Percentiles rank a stretch among this genome's conserved stretches.
Evolutionary conservation across 352 stramenopile species (phyloP).

Genomic region (Pythium aristosporum): DNA sequence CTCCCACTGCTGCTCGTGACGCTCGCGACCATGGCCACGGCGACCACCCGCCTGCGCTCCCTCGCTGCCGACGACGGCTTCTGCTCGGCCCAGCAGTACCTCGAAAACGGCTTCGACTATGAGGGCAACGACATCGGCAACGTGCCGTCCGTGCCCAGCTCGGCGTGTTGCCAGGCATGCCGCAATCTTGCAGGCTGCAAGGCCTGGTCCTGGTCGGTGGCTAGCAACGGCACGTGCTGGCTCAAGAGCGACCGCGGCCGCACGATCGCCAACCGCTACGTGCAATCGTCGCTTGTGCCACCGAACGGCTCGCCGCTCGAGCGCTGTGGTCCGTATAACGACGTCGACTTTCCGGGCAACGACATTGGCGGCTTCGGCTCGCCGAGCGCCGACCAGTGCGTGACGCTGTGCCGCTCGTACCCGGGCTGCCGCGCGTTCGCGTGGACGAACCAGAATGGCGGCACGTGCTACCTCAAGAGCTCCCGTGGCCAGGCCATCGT

Average conservation of each 20-base stretch:
- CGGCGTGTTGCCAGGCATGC: slow-evolving; percentile 37
- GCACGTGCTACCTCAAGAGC: slow-evolving; percentile 60
- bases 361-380: slow-evolving; percentile 23
- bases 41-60: background rate
- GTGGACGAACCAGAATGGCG: slow-evolving; percentile 49
- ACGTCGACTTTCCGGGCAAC: slow-evolving; percentile 32
- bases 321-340: slow-evolving; percentile 1
- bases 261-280: slow-evolving; percentile 8
- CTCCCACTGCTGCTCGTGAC: background rate
- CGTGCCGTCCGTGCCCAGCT: slow-evolving; percentile 6
- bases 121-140: slow-evolving; percentile 28
- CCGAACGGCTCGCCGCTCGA: slow-evolving; percentile 2
- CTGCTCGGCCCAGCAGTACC: slow-evolving; percentile 5
- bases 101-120: slow-evolving; percentile 28
- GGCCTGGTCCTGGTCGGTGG: slow-evolving; percentile 14
- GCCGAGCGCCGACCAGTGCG: slow-evolving; percentile 27
- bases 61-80: slow-evolving; percentile 9
- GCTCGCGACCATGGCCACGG: background rate
- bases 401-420: slow-evolving; percentile 13
- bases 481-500: slow-evolving; percentile 8
- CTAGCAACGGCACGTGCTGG: slow-evolving; percentile 28
- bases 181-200: slow-evolving; percentile 7
- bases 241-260: slow-evolving; percentile 23
- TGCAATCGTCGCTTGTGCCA: slow-evolving; percentile 24
- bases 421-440: slow-evolving; percentile 26